Base-by-base conservation (phyloP, 805 yeast genomes). In the Groenewaldozyma salmanticensis region DNA sequence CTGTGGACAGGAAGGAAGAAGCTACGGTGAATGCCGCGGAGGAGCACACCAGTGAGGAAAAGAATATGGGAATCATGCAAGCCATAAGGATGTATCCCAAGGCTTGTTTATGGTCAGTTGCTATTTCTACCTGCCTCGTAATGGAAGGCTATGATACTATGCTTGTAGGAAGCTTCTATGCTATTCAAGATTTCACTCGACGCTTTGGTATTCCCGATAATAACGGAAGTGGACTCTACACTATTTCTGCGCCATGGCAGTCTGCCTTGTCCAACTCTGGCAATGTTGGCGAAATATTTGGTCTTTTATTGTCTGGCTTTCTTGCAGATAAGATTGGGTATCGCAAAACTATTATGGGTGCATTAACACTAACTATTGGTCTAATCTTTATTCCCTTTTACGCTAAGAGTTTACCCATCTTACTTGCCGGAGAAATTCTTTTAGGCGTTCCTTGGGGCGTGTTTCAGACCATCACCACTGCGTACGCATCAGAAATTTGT, bases 401-500 rank as follows among this genome's bases (percentile, higher is more conserved):
- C 52, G 68, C 76, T 19, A 57, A 59, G 9, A 58, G 54, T 45
- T 45, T 63, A 19, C 57, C 58, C 6, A 61, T 57, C 21, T 53
- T 66, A 40, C 53, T 58, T 24, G 65, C 50, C 15, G 71, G 66
- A 7, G 61, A 64, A 45, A 48, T 66, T 21, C 50, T 66, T 11
- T 53, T 65, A 29, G 53, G 59, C 5, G 27, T 75, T 31, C 68
- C 71, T 4, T 74, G 77, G 74, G 80, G 81, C 39, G 61, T 65
- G 6, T 72, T 73, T 50, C 72, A 66, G 41, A 64, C 73, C 21
- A 52, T 74, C 48, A 63, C 73, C 2, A 67, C 72, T 4, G 56
- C 74, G 1, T 75, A 75, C 49, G 75, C 79, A 16, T 61, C 75
- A 13, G 81, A 75, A 49, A 72, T 74, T 17, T 67, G 75, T 47